Evolutionary conservation across 2,329 filamentous ascomycete genomes (phyloP).

Genomic region (Cytospora schulzeri): DNA sequence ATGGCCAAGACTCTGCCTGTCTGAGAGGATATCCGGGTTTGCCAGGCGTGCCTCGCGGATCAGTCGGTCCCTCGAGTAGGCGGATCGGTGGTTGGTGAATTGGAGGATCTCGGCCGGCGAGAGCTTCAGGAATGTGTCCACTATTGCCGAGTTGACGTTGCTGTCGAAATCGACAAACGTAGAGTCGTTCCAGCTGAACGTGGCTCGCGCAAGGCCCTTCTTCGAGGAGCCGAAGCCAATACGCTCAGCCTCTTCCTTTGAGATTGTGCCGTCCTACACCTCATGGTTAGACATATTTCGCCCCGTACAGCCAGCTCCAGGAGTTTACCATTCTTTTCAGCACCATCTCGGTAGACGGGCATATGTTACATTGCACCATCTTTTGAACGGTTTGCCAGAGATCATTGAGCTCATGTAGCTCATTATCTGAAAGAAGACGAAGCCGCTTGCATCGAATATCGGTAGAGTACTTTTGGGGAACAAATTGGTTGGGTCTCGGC

Average conservation of each 20-base stretch:
- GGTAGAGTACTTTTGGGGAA: constrained; percentile 25
- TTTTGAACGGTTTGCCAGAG: constrained; percentile 48
- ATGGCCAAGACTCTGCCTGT: constrained; percentile 21
- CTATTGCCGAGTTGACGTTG: constrained; percentile 41
- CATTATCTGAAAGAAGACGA: constrained; percentile 45
- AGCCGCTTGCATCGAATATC: constrained; percentile 48
- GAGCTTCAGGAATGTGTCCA: constrained; percentile 53
- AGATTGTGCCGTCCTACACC: constrained; percentile 8
- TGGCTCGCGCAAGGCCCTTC: constrained; percentile 14
- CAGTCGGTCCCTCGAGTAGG: constrained; percentile 48
- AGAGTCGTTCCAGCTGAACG: constrained; percentile 39
- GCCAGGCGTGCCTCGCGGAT: constrained; percentile 44
- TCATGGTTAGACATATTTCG: background rate
- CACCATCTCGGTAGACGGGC: constrained; percentile 46
- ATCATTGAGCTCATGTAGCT: constrained; percentile 50
- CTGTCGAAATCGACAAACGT: constrained; percentile 27
- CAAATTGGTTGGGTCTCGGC: constrained; percentile 33
- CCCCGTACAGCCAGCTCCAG: no score
- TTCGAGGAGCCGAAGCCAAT: constrained; percentile 28
- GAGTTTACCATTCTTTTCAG: constrained; percentile 39
- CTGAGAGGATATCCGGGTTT: constrained; percentile 35
- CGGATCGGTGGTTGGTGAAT: constrained; percentile 50
- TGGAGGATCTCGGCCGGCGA: constrained; percentile 52
- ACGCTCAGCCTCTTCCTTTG: constrained; percentile 9
- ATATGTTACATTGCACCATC: constrained; percentile 49